These are phyloP conservation scores for Rhizopogon vinicolor DNA, from an alignment of 768 basidiomycete genomes.

Conservation along the genomic window DNA sequence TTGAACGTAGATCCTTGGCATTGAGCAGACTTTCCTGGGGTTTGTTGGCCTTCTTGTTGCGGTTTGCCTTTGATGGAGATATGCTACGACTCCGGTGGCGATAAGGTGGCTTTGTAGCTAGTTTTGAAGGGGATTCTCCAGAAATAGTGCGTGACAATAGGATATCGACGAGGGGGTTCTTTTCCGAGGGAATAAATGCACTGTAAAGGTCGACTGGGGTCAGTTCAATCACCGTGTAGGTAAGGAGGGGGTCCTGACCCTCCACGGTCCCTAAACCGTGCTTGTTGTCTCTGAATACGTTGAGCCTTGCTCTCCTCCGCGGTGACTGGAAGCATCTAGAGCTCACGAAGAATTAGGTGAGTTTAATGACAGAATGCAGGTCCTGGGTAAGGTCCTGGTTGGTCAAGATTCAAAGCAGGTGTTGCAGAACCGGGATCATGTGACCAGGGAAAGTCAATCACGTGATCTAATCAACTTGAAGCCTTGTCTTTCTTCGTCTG, in stretches of 20 bases:
- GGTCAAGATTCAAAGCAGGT: background rate
- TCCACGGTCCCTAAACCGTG: conserved; percentile 64
- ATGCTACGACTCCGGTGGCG: background rate
- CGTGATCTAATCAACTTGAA: background rate
- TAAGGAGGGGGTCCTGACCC: conserved; percentile 37
- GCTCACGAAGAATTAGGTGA: background rate
- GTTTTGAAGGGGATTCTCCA: conserved; percentile 42
- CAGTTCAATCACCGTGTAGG: background rate
- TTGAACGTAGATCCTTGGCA: background rate
- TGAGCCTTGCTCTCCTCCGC: conserved; percentile 59
- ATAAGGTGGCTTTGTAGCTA: background rate
- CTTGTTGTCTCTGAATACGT: conserved; percentile 57
- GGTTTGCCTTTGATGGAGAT: conserved; percentile 1
- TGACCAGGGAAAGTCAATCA: background rate
- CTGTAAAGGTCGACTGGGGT: conserved; percentile 22
- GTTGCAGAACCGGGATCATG: background rate
- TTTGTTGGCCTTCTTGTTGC: background rate
- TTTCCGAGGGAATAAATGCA: conserved; percentile 47
- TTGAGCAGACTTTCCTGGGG: background rate
- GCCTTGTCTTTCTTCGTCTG: background rate
- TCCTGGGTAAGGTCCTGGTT: background rate
- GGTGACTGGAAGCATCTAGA: conserved; percentile 19
- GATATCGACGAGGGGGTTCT: conserved; percentile 48
- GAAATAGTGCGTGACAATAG: conserved; percentile 46
- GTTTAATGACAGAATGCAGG: background rate